Base-by-base conservation (phyloP, 345 rosid genomes). In the Geranium rotundifolium region DNA sequence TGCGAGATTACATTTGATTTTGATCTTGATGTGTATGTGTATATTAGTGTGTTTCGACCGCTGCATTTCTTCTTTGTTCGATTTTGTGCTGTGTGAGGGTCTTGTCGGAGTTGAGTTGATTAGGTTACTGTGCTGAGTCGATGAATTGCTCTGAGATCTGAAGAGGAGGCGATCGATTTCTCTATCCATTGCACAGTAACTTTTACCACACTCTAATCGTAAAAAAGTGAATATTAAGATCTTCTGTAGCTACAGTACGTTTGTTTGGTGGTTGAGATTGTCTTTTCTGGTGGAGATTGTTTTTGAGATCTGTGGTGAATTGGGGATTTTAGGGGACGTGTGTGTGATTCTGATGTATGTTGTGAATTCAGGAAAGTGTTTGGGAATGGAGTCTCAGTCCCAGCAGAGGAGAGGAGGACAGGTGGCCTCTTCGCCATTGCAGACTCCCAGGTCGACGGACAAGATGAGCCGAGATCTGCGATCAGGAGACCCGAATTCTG, bases 401-500 rank as follows among this genome's bases (percentile, higher is more conserved):
- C 87, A 79, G 77, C 84, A 70, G 75, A 75, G 95, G 61, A 76
- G 91, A 74, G 91, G 87, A 46, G 96, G 86, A 55, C 67, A 80
- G 78, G 87, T 81, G 52, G 77, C 91, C 27, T 56, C 81, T 19
- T 93, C 99, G 4, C 99, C 96, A 5, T 79, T 89, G 9, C 97
- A 88, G 72, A 95, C 99, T 29, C 97, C 97, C 15, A 79, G 99
- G 63, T 90, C 97, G 58, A 82, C 69, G 58, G 97, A 95, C 72
- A 95, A 86, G 82, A 66, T 90, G 1, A 73, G 72, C 0, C 81
- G 96, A 80, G 99, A 93, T 73, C 95, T 87, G 57, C 83, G 99
- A 77, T 84, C 87, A 34, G 88, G 78, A 19, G 99, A 90, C 23
- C 84, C 88, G 20, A 85, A 72, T 78, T 77, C 85, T 2, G 79